phyloP scores from a whole-genome alignment of 306 rosid species.

The Sophora flavescens region DNA sequence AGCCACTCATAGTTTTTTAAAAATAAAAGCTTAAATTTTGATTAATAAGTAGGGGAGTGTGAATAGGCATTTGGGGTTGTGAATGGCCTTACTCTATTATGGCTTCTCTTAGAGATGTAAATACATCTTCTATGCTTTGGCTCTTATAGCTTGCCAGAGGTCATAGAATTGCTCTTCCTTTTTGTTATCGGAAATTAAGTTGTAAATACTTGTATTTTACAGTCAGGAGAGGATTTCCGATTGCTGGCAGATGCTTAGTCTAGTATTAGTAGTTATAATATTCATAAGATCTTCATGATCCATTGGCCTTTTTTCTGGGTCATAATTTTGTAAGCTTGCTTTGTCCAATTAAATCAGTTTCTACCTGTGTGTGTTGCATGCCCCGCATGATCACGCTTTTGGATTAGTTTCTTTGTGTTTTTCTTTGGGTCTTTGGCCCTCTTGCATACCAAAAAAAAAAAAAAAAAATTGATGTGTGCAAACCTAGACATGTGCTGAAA shows the following conservation, averaged over 20 bases:
- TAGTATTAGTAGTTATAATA: background rate
- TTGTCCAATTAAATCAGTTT: constrained; percentile 39
- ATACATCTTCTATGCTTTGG: constrained; percentile 49
- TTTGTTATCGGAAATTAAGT: constrained; percentile 37
- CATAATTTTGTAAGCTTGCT: constrained; percentile 45
- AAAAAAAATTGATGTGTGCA: too few species aligned
- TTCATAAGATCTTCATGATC: constrained; percentile 23
- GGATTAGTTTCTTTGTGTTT: too few species aligned
- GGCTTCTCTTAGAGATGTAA: constrained; percentile 58
- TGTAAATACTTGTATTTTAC: constrained; percentile 52
- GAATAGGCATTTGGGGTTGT: background rate
- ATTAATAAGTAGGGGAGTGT: background rate
- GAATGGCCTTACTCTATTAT: background rate
- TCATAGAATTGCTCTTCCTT: constrained; percentile 36
- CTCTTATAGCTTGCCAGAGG: constrained; percentile 46
- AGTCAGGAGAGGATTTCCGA: constrained; percentile 47
- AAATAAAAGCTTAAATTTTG: background rate
- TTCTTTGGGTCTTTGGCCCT: too few species aligned
- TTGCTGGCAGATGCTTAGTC: constrained; percentile 42
- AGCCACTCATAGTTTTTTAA: background rate
- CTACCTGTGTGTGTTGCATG: background rate
- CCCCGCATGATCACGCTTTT: too few species aligned
- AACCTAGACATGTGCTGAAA: too few species aligned
- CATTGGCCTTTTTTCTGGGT: constrained; percentile 42
- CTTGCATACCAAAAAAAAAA: too few species aligned